Evolutionary conservation across 2,329 filamentous ascomycete genomes (phyloP).

Genomic region (Neoscytalidium dimidiatum): DNA sequence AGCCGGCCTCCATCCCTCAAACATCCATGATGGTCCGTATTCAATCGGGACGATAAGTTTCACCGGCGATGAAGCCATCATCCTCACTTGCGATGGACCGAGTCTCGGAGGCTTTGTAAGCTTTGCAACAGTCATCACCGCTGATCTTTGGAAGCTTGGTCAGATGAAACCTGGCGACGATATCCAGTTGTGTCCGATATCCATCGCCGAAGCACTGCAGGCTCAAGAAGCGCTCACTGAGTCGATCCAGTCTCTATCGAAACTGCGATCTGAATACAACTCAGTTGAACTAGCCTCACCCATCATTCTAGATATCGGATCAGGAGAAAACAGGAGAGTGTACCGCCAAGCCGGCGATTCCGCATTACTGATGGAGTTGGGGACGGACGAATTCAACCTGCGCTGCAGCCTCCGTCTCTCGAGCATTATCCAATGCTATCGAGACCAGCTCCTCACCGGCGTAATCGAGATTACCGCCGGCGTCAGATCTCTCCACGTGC

Average conservation of each 20-base stretch:
- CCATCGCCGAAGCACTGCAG: not conserved
- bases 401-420: not conserved
- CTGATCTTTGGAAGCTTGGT: conserved; percentile 1
- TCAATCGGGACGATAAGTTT: not conserved
- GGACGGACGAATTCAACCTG: not conserved
- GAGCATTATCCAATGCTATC: not conserved
- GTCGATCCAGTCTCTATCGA: not conserved
- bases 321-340: not conserved
- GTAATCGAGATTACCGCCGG: not conserved
- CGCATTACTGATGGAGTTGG: not conserved
- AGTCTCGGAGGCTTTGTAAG: not conserved
- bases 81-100: not conserved
- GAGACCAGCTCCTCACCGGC: not conserved
- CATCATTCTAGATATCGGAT: not conserved
- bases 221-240: not conserved
- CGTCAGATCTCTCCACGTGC: not conserved
- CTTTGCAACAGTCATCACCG: not conserved
- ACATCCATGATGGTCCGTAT: not conserved
- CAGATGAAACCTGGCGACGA: not conserved
- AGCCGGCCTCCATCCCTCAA: not conserved
- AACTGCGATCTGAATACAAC: not conserved
- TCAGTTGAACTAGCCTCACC: not conserved
- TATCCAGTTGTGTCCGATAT: not conserved
- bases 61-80: conserved; percentile 3
- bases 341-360: not conserved